Evolutionary conservation across 2,329 filamentous ascomycete species (phyloP).

Genomic region (Arthroderma uncinatum): DNA sequence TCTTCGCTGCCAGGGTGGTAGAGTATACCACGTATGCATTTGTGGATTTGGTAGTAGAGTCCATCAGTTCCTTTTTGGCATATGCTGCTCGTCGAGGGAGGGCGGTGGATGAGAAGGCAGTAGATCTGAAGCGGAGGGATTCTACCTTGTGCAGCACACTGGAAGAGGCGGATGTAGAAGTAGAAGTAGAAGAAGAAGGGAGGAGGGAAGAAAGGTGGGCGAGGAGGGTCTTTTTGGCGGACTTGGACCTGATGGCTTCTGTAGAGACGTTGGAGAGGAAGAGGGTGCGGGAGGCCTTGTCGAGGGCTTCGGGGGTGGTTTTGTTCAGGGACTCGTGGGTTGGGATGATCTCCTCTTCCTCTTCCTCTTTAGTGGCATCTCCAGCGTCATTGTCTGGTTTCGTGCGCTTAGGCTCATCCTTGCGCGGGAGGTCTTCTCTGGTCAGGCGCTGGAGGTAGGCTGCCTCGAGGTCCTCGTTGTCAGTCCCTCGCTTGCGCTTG

Average conservation of each 20-base stretch:
- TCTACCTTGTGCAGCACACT: slow-evolving; percentile 60
- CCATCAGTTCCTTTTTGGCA: slow-evolving; percentile 82
- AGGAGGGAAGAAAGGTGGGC: slow-evolving; percentile 70
- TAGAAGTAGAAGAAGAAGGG: slow-evolving; percentile 35
- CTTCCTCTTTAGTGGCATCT: slow-evolving; percentile 25
- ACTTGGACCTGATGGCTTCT: slow-evolving; percentile 69
- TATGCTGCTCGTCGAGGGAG: slow-evolving; percentile 91
- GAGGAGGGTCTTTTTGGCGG: slow-evolving; percentile 65
- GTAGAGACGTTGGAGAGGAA: slow-evolving; percentile 88
- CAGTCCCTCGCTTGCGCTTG: slow-evolving; percentile 45
- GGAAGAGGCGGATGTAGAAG: too few relatives aligned
- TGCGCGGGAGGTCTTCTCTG: slow-evolving; percentile 32
- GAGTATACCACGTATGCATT: slow-evolving; percentile 92
- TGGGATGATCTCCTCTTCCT: slow-evolving; percentile 41
- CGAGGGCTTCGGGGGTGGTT: slow-evolving; percentile 46
- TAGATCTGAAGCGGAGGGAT: slow-evolving; percentile 87
- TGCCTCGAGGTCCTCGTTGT: slow-evolving; percentile 37
- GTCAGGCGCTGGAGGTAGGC: slow-evolving; percentile 35
- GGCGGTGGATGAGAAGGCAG: slow-evolving; percentile 60
- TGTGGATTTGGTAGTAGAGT: slow-evolving; percentile 78
- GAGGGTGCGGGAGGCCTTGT: slow-evolving; percentile 79
- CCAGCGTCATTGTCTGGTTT: slow-evolving; percentile 33
- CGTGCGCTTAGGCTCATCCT: slow-evolving; percentile 31
- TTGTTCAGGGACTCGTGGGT: slow-evolving; percentile 32
- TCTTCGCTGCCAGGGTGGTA: slow-evolving; percentile 60